Conservation (phyloP, 306 rosid species). For the Sesbania bispinosa region DNA sequence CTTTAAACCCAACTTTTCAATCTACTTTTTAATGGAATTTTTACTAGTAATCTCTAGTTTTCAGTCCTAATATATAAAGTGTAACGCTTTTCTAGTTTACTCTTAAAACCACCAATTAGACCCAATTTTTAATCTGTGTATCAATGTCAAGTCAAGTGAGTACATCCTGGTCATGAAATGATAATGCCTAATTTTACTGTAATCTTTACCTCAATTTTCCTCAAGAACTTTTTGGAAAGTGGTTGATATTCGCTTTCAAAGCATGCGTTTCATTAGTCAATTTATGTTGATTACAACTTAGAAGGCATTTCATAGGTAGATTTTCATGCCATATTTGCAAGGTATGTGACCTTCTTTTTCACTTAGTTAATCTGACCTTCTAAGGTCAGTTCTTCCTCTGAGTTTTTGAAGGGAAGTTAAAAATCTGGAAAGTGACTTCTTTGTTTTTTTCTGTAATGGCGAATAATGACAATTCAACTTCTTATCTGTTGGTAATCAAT, state of each 20-base stretch:
- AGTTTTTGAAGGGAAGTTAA: background rate
- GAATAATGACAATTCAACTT: background rate
- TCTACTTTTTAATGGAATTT: background rate
- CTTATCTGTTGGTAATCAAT: no score
- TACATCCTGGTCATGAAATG: no score
- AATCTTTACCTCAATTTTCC: background rate
- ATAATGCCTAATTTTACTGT: background rate
- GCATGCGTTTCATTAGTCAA: slow-evolving; percentile 12
- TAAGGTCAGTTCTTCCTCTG: background rate
- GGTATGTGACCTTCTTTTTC: slow-evolving; percentile 7
- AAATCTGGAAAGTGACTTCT: background rate
- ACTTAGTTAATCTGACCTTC: background rate
- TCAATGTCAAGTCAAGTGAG: background rate
- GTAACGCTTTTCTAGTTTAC: background rate
- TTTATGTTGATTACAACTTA: background rate
- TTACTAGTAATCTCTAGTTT: no score
- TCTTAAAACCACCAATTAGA: background rate
- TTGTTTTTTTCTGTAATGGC: background rate
- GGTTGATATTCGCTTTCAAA: slow-evolving; percentile 19
- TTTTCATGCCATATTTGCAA: slow-evolving; percentile 21
- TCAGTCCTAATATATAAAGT: background rate
- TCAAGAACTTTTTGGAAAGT: background rate
- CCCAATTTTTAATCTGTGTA: background rate
- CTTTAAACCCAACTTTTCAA: background rate
- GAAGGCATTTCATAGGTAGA: background rate